These are phyloP conservation scores for Colletotrichum acutatum DNA, from an alignment of 2,329 filamentous ascomycete species.

Conservation along the genomic window DNA sequence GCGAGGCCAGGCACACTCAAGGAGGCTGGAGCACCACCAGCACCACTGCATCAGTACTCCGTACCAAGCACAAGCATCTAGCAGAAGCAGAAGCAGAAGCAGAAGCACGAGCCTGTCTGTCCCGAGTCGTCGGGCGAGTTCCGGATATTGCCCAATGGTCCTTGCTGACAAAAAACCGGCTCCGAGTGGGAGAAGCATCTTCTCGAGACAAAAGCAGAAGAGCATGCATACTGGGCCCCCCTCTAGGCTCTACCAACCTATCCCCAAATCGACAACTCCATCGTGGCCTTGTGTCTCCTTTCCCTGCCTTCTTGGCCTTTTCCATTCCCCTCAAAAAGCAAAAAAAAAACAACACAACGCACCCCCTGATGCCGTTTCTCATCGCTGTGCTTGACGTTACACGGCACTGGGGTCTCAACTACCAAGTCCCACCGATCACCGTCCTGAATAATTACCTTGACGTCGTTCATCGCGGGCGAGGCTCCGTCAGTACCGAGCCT, in stretches of 20 bases:
- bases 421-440: conserved; percentile 29
- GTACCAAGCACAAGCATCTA: not conserved
- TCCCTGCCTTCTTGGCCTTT: not conserved
- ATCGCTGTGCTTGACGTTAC: conserved; percentile 22
- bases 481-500: conserved; percentile 31
- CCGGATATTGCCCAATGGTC: conserved; percentile 12
- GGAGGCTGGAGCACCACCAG: too few relatives aligned
- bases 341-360: conserved; percentile 3
- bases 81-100: not conserved
- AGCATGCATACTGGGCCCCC: conserved; percentile 14
- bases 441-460: conserved; percentile 34
- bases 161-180: conserved; percentile 12
- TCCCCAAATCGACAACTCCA: conserved; percentile 33
- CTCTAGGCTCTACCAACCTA: conserved; percentile 1
- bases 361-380: not conserved
- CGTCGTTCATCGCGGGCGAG: conserved; percentile 30
- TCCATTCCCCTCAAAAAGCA: conserved; percentile 17
- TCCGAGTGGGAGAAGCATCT: conserved; percentile 15
- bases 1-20: conserved; percentile 4
- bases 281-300: conserved; percentile 22
- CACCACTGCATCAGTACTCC: too few relatives aligned
- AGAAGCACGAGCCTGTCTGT: not conserved
- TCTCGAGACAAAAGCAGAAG: conserved; percentile 20
- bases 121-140: conserved; percentile 33
- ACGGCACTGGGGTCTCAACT: conserved; percentile 4